These are phyloP conservation scores for Jatropha curcas DNA, from an alignment of 345 rosid genomes.

Conservation along the genomic window DNA sequence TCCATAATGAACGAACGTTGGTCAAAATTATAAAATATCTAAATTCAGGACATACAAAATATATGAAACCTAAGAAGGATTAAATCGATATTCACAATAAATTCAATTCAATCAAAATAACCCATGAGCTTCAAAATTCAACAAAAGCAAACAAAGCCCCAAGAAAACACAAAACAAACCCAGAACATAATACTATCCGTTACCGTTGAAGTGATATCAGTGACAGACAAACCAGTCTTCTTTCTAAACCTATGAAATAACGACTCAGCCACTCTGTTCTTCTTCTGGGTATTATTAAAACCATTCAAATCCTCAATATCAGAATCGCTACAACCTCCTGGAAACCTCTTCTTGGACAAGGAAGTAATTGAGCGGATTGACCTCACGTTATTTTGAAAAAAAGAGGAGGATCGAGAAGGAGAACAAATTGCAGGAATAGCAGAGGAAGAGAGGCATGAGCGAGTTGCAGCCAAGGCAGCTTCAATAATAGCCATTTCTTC, in stretches of 20 bases:
- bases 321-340: conserved; percentile 20
- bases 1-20: no score
- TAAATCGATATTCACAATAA: no score
- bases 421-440: conserved; percentile 34
- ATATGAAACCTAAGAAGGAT: not conserved
- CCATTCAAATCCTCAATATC: conserved; percentile 63
- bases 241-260: conserved; percentile 49
- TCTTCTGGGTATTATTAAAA: conserved; percentile 29
- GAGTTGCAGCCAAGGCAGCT: conserved; percentile 58
- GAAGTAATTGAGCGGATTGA: conserved; percentile 37
- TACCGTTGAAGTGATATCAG: conserved; percentile 70
- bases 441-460: conserved; percentile 38
- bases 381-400: conserved; percentile 32
- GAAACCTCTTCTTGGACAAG: conserved; percentile 43
- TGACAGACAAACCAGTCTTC: conserved; percentile 58
- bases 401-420: conserved; percentile 18
- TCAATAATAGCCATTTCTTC: conserved; percentile 88
- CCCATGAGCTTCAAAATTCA: not conserved
- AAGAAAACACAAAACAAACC: not conserved
- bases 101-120: not conserved
- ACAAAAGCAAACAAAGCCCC: conserved; percentile 5
- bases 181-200: not conserved
- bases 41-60: conserved; percentile 6
- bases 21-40: no score
- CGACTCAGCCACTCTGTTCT: conserved; percentile 29